These are phyloP conservation scores for Erucastrum elatum DNA, from an alignment of 345 rosid genomes.

Conservation along the genomic window DNA sequence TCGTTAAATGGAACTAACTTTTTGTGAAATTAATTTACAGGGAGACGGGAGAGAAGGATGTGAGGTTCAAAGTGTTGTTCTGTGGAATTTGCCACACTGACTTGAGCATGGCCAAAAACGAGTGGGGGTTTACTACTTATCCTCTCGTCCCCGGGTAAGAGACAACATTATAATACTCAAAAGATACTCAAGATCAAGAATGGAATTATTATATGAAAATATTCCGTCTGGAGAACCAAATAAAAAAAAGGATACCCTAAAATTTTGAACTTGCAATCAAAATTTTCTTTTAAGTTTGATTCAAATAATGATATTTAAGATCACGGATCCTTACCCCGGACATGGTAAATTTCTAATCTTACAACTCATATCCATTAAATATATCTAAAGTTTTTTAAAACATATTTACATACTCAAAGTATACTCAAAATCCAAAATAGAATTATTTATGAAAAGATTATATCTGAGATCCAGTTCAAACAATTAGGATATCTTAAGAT, in stretches of 20 bases:
- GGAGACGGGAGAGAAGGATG: constrained; percentile 45
- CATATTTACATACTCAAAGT: too few species aligned
- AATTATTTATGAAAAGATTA: not conserved
- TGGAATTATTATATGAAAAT: not conserved
- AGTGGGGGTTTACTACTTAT: constrained; percentile 47
- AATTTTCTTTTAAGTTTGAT: not conserved
- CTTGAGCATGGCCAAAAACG: constrained; percentile 46
- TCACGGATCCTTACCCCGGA: not conserved
- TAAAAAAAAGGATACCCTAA: not conserved
- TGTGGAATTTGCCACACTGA: constrained; percentile 64
- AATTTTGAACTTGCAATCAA: not conserved
- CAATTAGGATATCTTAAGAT: not conserved
- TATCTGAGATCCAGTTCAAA: not conserved
- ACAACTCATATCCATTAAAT: not conserved
- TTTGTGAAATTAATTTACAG: constrained; percentile 24
- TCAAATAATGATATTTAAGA: not conserved
- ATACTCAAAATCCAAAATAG: not conserved
- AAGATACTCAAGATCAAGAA: not conserved
- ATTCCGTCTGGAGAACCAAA: not conserved
- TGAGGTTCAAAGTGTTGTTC: constrained; percentile 43
- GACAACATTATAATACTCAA: not conserved
- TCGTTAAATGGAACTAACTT: not conserved
- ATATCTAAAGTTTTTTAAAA: too few species aligned
- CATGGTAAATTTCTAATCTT: not conserved
- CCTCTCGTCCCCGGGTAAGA: constrained; percentile 61